Conservation (phyloP, 345 rosid genomes). For the Salix exigua region DNA sequence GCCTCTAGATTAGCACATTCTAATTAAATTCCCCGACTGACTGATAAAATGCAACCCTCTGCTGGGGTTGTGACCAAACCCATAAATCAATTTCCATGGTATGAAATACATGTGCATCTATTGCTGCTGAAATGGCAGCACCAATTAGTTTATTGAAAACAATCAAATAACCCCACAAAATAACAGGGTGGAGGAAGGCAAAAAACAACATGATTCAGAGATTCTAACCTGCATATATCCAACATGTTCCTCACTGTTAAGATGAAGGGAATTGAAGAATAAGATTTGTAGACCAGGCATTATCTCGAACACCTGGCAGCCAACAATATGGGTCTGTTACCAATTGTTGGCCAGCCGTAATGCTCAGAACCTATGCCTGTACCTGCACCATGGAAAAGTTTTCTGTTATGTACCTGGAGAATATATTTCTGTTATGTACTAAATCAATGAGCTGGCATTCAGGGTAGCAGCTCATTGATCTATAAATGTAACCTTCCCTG, state of each 20-base stretch:
- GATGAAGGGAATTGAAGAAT: too few species aligned
- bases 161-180: not conserved
- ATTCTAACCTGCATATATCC: conserved; percentile 93
- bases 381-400: too few species aligned
- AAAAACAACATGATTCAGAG: not conserved
- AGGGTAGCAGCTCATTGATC: too few species aligned
- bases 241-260: conserved; percentile 59
- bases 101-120: not conserved
- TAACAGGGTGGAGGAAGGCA: not conserved
- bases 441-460: too few species aligned
- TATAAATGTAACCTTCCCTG: too few species aligned
- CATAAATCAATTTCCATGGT: not conserved
- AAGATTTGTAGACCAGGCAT: rapidly evolving
- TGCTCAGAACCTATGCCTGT: too few species aligned
- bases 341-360: too few species aligned
- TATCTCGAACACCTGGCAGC: too few species aligned
- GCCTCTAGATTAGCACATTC: not conserved
- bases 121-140: not conserved
- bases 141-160: not conserved
- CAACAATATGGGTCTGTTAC: too few species aligned
- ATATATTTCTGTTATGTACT: too few species aligned
- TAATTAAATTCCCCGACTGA: not conserved
- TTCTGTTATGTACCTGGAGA: too few species aligned
- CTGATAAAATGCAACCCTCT: not conserved
- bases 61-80: not conserved